Evolutionary conservation across 225 moss, liverwort and hornwort genomes (phyloP), one percentile per base, ranked within the genome.

Genomic region (Rhytidiadelphus loreus): DNA sequence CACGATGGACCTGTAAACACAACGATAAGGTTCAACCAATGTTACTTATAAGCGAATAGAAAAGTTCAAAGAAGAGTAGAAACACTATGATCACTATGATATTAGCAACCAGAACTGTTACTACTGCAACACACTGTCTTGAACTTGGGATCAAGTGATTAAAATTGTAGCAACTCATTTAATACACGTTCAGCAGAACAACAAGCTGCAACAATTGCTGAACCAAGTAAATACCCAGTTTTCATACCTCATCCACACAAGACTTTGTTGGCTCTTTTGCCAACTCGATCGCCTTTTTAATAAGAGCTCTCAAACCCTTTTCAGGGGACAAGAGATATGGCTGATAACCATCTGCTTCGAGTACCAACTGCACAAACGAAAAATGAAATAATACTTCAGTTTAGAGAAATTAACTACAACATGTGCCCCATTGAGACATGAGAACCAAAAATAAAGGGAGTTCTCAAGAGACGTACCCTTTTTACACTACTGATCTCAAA

Each of bases 291-390:
- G 95, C 97, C 86, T 95, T 97, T 64, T 92, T 93, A 35, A 97
- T 96, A 86, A 97, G 94, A 66, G 97, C 97, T 92, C 97, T 93
- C 73, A 97, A 87, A 87, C 97, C 97, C 87, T 97, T 97, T 87
- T 97, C 97, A 68, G 96, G 97, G 62, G 97, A 97, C 80, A 97
- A 83, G 16, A 97, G 94, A 62, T 97, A 97, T 69, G 97, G 97
- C 64, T 96, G 97, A 90, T 96, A 97, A 48, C 97, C 97, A 94
- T 97, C 97, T 60, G 97, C 97, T 92, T 96, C 97, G 41, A 97
- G 90, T 85, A 97, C 96, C 92, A 96, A 90, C 97, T 97, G 91
- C 77, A 91, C 78, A 77, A 68, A 86, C 33, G 24, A 84, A 59
- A 63, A 86, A 69, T 20, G 80, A 55, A 72, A 60, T 69, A 89